phyloP scores from a whole-genome alignment of 1,284 basidiomycete species.

The Cryptococcus floricola region DNA sequence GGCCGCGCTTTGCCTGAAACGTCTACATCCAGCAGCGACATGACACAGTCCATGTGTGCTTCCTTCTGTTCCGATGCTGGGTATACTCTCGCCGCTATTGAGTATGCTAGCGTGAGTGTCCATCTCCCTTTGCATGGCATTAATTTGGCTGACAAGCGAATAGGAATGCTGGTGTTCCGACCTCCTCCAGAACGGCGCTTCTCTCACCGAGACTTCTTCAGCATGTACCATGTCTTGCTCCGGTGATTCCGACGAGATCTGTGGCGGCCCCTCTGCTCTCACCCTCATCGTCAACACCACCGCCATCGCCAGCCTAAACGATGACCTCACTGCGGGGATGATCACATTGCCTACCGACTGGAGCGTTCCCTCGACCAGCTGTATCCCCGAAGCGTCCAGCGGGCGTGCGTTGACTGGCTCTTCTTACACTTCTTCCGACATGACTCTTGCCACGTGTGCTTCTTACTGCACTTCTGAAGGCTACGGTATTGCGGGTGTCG shows the following conservation, averaged over 20 bases:
- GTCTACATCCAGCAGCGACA: constrained; percentile 14
- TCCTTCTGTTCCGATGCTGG: constrained; percentile 26
- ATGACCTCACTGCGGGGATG: constrained; percentile 13
- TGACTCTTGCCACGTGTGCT: constrained; percentile 26
- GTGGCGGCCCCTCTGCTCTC: neutral
- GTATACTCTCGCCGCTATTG: constrained; percentile 27
- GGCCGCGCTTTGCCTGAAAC: constrained; percentile 24
- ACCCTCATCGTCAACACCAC: constrained; percentile 3
- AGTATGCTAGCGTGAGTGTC: constrained; percentile 22
- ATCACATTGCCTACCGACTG: constrained; percentile 14
- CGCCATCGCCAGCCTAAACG: constrained; percentile 7
- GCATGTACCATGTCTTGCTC: constrained; percentile 30
- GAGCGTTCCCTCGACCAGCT: constrained; percentile 9
- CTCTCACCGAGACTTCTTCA: constrained; percentile 10
- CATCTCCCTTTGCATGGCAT: neutral
- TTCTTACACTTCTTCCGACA: constrained; percentile 13
- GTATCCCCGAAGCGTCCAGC: constrained; percentile 20
- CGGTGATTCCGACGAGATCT: constrained; percentile 13
- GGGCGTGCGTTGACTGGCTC: constrained; percentile 26
- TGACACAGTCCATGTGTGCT: constrained; percentile 29
- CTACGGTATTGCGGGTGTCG: constrained; percentile 12
- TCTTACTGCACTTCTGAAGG: constrained; percentile 7
- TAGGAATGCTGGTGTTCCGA: constrained; percentile 33
- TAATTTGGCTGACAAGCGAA: constrained; percentile 15
- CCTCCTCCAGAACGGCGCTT: constrained; percentile 20